Percentiles rank a stretch among this genome's conserved stretches.
phyloP scores from a whole-genome alignment of 1,139 yeast genomes.

The Geotrichum phurueaensis region DNA sequence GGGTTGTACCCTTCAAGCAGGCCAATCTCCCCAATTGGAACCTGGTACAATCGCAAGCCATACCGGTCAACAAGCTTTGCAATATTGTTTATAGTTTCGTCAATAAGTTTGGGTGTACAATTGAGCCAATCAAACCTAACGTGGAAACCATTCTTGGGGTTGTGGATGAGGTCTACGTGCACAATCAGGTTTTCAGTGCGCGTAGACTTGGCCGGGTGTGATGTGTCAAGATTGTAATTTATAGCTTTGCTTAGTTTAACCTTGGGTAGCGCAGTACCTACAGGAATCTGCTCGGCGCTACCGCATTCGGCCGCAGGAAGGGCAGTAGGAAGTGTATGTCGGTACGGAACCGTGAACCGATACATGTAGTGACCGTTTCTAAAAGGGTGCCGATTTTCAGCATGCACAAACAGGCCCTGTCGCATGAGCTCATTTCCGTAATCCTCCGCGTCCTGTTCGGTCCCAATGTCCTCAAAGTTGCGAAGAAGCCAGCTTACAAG shows the following conservation, averaged over 20 bases:
- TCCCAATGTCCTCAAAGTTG: slow-evolving; percentile 68
- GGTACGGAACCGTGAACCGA: slow-evolving; percentile 41
- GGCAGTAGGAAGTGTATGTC: not conserved
- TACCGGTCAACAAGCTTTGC: slow-evolving; percentile 76
- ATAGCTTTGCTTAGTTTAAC: slow-evolving; percentile 55
- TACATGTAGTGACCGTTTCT: slow-evolving; percentile 92
- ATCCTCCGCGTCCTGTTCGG: slow-evolving; percentile 72
- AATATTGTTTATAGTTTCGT: slow-evolving; percentile 75
- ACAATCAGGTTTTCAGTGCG: slow-evolving; percentile 74
- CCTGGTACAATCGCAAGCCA: slow-evolving; percentile 78
- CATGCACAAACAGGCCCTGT: slow-evolving; percentile 68
- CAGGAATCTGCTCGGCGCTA: not conserved
- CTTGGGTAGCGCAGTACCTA: slow-evolving; percentile 24
- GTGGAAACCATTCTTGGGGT: slow-evolving; percentile 92
- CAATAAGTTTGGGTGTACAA: slow-evolving; percentile 80
- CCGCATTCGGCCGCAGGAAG: not conserved
- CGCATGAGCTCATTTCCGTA: slow-evolving; percentile 79
- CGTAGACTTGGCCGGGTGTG: slow-evolving; percentile 49
- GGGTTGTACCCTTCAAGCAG: slow-evolving; percentile 73
- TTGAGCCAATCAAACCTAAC: slow-evolving; percentile 87
- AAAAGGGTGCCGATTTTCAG: slow-evolving; percentile 73
- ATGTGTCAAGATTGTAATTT: slow-evolving; percentile 72
- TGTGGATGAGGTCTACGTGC: slow-evolving; percentile 86
- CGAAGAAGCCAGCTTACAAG: slow-evolving; percentile 79
- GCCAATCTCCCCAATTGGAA: slow-evolving; percentile 84